phyloP scores from a whole-genome alignment of 2,329 filamentous ascomycete genomes.

The Beauveria scarabaeidicola region DNA sequence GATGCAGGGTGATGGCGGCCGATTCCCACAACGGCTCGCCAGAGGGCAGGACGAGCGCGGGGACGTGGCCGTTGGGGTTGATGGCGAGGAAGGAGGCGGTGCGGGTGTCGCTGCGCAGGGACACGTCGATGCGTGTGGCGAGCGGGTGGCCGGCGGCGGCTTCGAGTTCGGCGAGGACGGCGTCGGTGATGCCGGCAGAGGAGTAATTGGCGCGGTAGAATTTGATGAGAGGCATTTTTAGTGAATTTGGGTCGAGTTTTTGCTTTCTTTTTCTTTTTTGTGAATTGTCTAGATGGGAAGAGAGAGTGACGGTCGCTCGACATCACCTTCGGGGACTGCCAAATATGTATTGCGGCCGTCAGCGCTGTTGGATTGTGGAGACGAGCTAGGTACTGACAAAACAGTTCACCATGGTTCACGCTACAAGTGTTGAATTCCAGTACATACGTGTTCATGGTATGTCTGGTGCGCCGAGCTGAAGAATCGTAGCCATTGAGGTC shows the following conservation, averaged over 20 bases:
- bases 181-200: conserved; percentile 9
- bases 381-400: neutral
- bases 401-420: conserved; percentile 1
- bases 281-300: neutral
- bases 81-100: conserved; percentile 4
- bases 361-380: neutral
- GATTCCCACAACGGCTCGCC: conserved; percentile 11
- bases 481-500: neutral
- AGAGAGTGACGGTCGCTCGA: neutral
- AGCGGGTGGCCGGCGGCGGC: conserved; percentile 1
- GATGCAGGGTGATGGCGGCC: conserved; percentile 12
- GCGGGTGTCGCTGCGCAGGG: neutral
- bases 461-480: neutral
- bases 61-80: conserved; percentile 13
- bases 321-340: neutral
- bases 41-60: conserved; percentile 6
- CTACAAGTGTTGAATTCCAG: neutral
- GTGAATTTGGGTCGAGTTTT: too few species aligned
- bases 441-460: neutral
- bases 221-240: conserved; percentile 7
- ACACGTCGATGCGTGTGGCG: conserved; percentile 5
- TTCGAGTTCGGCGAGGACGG: conserved; percentile 11
- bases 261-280: too few species aligned
- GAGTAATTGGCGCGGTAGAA: conserved; percentile 11
- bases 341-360: neutral